Evolutionary conservation across 1,284 basidiomycete genomes (phyloP).

Genomic region (Irpex sp.): DNA sequence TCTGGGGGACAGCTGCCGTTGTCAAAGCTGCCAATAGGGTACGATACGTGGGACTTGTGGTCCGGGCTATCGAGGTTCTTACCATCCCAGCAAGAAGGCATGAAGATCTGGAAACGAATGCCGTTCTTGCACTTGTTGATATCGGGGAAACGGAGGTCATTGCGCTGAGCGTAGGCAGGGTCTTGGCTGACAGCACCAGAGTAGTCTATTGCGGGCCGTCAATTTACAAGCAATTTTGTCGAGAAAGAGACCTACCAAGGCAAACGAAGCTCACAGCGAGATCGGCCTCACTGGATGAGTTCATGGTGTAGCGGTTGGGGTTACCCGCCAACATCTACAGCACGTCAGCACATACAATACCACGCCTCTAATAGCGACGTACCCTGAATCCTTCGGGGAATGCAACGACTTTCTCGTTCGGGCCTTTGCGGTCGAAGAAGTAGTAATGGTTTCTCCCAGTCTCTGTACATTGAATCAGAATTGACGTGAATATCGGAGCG

Average conservation of each 20-base stretch:
- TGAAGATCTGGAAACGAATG: constrained; percentile 41
- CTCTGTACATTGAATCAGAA: constrained; percentile 4
- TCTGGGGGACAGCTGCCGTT: constrained; percentile 26
- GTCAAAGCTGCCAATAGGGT: constrained; percentile 35
- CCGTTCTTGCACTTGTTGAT: constrained; percentile 33
- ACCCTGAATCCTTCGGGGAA: constrained; percentile 27
- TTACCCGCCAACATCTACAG: constrained; percentile 38
- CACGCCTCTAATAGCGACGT: background rate
- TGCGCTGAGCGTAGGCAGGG: constrained; percentile 24
- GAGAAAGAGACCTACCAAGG: constrained; percentile 18
- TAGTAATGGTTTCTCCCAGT: constrained; percentile 28
- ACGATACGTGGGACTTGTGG: constrained; percentile 53
- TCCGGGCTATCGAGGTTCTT: constrained; percentile 42
- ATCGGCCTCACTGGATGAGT: constrained; percentile 33
- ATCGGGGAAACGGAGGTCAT: constrained; percentile 23
- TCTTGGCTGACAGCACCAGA: constrained; percentile 22
- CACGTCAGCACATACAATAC: background rate
- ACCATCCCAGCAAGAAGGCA: constrained; percentile 43
- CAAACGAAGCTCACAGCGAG: constrained; percentile 40
- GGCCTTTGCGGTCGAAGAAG: constrained; percentile 19
- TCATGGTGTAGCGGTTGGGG: constrained; percentile 30
- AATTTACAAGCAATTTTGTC: too few relatives aligned
- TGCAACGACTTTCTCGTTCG: constrained; percentile 21
- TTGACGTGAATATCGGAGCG: background rate
- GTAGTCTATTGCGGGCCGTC: constrained; percentile 23